Conservation (phyloP, 2,329 filamentous ascomycete species). For the Tolypocladium tundrense region DNA sequence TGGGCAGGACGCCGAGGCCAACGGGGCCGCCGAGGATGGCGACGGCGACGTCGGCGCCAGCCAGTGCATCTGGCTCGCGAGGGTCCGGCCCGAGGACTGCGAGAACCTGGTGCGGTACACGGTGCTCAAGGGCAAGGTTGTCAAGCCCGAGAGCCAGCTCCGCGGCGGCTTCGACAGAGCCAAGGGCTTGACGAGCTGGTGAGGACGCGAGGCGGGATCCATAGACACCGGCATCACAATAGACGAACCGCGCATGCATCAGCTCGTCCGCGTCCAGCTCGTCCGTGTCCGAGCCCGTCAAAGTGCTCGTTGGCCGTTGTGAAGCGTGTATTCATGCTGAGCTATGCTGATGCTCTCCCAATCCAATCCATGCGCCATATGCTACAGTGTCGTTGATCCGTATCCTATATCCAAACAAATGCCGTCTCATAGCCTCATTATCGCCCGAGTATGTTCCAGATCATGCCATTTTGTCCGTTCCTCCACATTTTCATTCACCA, state of each 20-base stretch:
- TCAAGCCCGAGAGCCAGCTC: conserved; percentile 79
- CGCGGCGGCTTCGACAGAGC: conserved; percentile 82
- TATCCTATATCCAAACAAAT: neutral
- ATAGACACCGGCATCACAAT: too few relatives aligned
- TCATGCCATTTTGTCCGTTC: neutral
- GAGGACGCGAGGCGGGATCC: neutral
- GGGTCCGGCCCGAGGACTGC: conserved; percentile 78
- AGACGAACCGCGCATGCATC: too few relatives aligned
- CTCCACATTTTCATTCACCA: too few relatives aligned
- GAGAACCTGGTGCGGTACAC: conserved; percentile 88
- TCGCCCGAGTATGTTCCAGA: neutral
- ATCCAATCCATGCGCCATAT: neutral
- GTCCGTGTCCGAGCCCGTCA: too few relatives aligned
- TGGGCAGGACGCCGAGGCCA: conserved; percentile 29
- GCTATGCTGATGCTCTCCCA: neutral
- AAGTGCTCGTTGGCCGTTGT: too few relatives aligned
- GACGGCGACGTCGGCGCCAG: conserved; percentile 48
- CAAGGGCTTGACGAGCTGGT: conserved; percentile 83
- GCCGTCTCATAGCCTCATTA: neutral
- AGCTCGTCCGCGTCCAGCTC: too few relatives aligned
- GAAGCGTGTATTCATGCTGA: neutral
- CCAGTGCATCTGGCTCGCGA: conserved; percentile 88
- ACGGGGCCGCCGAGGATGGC: conserved; percentile 12
- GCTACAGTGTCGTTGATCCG: neutral
- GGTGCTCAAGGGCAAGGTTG: conserved; percentile 82